These are phyloP conservation scores for Irpex rosettiformis DNA, from an alignment of 1,284 basidiomycete species.

Conservation along the genomic window DNA sequence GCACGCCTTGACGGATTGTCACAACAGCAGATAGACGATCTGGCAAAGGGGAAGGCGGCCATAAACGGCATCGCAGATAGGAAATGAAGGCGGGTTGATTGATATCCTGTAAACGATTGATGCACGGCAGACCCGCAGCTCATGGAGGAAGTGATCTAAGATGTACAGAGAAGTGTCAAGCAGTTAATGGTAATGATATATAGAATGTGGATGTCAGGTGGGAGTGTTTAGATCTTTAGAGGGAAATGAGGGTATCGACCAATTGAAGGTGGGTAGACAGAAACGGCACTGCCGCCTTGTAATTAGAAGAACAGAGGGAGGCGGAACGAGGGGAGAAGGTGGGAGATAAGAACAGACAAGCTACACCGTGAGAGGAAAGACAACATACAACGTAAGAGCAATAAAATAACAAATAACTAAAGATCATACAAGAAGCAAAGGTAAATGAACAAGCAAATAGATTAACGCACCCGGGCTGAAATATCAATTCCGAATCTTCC, in stretches of 20 bases:
- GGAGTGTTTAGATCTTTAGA: neutral
- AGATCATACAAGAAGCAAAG: constrained; percentile 9
- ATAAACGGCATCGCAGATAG: neutral
- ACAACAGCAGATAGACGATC: constrained; percentile 71
- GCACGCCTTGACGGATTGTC: constrained; percentile 81
- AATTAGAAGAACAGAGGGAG: no score
- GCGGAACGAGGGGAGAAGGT: no score
- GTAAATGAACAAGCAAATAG: neutral
- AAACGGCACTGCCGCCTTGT: no score
- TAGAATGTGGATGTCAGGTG: no score
- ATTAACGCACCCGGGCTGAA: neutral
- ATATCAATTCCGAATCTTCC: neutral
- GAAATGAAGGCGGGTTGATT: neutral
- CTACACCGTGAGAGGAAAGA: no score
- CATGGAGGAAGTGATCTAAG: neutral
- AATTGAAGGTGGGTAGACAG: neutral
- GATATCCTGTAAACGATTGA: neutral
- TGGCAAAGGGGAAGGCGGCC: constrained; percentile 31
- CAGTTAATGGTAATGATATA: neutral
- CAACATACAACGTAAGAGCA: neutral
- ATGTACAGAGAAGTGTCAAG: neutral
- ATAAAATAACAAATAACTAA: constrained; percentile 10
- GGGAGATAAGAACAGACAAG: no score
- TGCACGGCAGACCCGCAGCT: neutral
- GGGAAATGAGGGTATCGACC: neutral